These are phyloP conservation scores for Perilla frutescens DNA, from an alignment of 257 asterid species.

Conservation along the genomic window DNA sequence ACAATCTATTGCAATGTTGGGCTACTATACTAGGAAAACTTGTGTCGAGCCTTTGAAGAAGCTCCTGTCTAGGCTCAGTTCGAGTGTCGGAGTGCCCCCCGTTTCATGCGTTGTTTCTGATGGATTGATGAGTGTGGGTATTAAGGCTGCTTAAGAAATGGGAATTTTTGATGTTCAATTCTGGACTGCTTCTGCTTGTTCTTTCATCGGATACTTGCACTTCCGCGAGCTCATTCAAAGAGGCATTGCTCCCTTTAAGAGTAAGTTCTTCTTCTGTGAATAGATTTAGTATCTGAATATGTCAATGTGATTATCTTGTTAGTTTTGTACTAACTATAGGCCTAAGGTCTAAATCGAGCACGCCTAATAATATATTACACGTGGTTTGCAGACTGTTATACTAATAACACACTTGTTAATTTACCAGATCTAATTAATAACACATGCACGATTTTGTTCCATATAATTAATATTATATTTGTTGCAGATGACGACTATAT, in stretches of 20 bases:
- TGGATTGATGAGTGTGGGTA: conserved; percentile 38
- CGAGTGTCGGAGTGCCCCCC: conserved; percentile 20
- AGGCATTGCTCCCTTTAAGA: conserved; percentile 37
- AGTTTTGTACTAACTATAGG: too few species aligned
- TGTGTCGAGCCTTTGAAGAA: conserved; percentile 27
- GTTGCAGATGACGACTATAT: conserved; percentile 51
- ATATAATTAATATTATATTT: too few species aligned
- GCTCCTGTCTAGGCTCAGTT: conserved; percentile 25
- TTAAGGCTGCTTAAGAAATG: conserved; percentile 32
- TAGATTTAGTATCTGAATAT: too few species aligned
- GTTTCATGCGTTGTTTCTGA: conserved; percentile 36
- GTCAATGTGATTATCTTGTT: too few species aligned
- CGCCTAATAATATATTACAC: too few species aligned
- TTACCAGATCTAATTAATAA: too few species aligned
- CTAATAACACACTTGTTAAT: too few species aligned
- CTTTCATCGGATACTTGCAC: conserved; percentile 40
- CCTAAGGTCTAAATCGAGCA: too few species aligned
- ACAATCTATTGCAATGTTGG: conserved; percentile 25
- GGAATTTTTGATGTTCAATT: conserved; percentile 33
- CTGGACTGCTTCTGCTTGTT: conserved; percentile 42
- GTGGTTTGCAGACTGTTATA: too few species aligned
- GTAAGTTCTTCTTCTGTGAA: background rate
- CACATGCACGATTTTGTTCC: too few species aligned
- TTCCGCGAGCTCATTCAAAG: conserved; percentile 29
- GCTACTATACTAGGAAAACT: conserved; percentile 22